Evolutionary conservation across 2,329 filamentous ascomycete species (phyloP), one percentile per base, ranked within the genome.

Genomic region (Aspergillus ochraceoroseus): DNA sequence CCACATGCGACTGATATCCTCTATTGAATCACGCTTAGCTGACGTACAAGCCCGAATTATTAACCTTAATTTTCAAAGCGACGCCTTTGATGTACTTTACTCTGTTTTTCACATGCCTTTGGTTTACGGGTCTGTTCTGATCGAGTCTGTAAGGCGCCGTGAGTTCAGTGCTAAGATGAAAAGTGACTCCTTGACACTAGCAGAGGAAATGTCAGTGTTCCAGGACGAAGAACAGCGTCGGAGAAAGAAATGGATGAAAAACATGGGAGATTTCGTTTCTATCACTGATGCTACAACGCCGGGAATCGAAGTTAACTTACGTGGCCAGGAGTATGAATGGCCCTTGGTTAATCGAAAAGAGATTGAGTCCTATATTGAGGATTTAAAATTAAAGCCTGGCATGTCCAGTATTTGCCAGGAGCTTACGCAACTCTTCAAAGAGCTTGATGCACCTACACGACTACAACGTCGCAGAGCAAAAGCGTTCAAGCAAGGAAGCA

Each of bases 91-190:
- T 48, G 77, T 86, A 27, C 73, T 98, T 14, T 80, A 82, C 12
- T 73, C 87, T 14, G 82, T 95, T 23, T 82, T 89, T 29, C 81
- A 89, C 48, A 75, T 96, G 19, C 92, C 92, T 0, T 83, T 84
- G 41, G 81, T 94, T 54, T 98, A 96, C 61, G 89, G 89, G 0
- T 89, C 88, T 2, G 85, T 95, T 43, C 71, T 94, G 13, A 78
- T 87, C 3, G 92, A 98, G 65, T 84, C 87, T 11, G 79, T 95
- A 27, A 79, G 86, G 42, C 82, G 92, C 14, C 82, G 82, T 22
- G 89, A 95, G 65, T 98, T 92, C 89, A 80, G 79, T 8, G 87
- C 94, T 37, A 95, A 94, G 65, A 83, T 96, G 63, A 87, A 84
- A 59, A 76, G 79, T 2, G 92, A 96, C 56, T 92, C 90, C 0